phyloP scores from a whole-genome alignment of 2,329 filamentous ascomycete genomes.

The Ascochyta rabiei region DNA sequence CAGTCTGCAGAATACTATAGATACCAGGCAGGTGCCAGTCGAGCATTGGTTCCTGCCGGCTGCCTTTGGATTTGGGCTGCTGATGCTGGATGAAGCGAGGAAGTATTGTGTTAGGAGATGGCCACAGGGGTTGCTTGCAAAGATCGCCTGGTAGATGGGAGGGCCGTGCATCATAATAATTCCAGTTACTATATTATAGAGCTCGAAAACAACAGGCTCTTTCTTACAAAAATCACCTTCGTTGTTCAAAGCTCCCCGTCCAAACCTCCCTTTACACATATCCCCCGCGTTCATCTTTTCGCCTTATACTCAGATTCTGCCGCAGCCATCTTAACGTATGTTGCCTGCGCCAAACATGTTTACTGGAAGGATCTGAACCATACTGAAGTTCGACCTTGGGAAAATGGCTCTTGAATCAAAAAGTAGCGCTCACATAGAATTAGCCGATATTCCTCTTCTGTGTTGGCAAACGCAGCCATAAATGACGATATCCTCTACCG shows the following conservation, averaged over 20 bases:
- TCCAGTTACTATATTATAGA: neutral
- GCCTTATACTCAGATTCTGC: no score
- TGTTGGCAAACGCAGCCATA: neutral
- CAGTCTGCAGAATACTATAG: constrained; percentile 64
- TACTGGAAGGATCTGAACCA: no score
- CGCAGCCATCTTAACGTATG: no score
- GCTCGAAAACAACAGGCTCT: neutral
- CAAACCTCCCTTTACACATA: no score
- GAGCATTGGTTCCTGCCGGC: constrained; percentile 80
- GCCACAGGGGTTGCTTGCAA: constrained; percentile 63
- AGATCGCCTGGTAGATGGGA: constrained; percentile 64
- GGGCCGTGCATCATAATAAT: no score
- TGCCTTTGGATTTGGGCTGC: constrained; percentile 69
- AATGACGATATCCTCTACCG: no score
- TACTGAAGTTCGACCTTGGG: no score
- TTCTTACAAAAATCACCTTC: neutral
- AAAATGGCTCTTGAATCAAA: no score
- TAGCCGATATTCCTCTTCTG: neutral
- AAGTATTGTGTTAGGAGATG: constrained; percentile 67
- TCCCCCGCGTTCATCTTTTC: no score
- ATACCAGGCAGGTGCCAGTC: constrained; percentile 67
- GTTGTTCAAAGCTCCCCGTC: neutral
- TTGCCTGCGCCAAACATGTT: no score
- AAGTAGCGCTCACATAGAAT: no score
- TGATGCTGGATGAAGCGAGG: constrained; percentile 70